A percentile compares a stretch with the other conserved stretches of the same genome.
phyloP scores from a whole-genome alignment of 345 rosid species.

The Erodium maritimum region DNA sequence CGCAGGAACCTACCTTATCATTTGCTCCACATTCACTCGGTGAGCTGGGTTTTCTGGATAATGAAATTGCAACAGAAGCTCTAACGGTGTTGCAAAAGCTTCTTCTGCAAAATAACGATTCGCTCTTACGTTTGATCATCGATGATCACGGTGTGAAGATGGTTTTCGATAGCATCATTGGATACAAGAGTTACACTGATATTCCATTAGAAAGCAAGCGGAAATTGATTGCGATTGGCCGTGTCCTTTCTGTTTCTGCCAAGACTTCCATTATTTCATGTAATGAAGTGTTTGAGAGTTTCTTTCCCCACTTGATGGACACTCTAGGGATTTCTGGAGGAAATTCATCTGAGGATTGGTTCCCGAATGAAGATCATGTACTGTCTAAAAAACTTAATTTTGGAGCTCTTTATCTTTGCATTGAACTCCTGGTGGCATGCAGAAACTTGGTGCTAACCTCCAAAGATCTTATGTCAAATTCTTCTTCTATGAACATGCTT shows the following conservation, averaged over 20 bases:
- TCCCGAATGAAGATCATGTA: conserved; percentile 14
- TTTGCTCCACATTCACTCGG: conserved; percentile 36
- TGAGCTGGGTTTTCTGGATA: conserved; percentile 25
- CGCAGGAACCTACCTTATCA: conserved; percentile 27
- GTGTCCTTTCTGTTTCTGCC: conserved; percentile 52
- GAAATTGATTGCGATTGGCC: conserved; percentile 46
- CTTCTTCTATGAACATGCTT: conserved; percentile 32
- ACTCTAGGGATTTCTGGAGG: conserved; percentile 33
- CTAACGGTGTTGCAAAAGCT: conserved; percentile 41
- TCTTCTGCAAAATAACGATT: conserved; percentile 36
- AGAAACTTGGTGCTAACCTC: conserved; percentile 38
- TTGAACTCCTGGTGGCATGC: conserved; percentile 59
- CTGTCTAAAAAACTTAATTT: conserved; percentile 29
- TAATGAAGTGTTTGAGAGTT: conserved; percentile 38
- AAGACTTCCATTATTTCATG: conserved; percentile 55
- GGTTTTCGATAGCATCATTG: conserved; percentile 37
- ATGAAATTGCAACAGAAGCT: conserved; percentile 53
- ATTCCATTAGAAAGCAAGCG: conserved; percentile 42
- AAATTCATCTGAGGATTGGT: conserved; percentile 19
- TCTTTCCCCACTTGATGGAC: conserved; percentile 47
- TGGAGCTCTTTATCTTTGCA: conserved; percentile 61
- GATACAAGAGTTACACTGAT: conserved; percentile 28
- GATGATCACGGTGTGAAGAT: conserved; percentile 45
- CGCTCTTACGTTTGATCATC: conserved; percentile 38
- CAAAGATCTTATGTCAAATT: conserved; percentile 12